phyloP scores from a whole-genome alignment of 2,329 filamentous ascomycete species.

The Aspergillus pseudotamarii region DNA sequence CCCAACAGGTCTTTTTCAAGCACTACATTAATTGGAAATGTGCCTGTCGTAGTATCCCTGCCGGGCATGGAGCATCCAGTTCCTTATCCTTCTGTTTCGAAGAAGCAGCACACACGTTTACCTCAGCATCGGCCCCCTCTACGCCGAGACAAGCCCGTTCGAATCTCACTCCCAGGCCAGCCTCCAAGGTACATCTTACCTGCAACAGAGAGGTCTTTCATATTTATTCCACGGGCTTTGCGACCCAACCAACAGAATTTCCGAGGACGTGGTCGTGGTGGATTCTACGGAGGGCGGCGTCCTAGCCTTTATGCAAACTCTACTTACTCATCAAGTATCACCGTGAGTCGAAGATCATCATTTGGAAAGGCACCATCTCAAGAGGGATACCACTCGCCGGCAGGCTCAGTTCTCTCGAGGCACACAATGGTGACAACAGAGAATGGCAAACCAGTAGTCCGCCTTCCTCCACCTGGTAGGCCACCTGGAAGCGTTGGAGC shows the following conservation, averaged over 20 bases:
- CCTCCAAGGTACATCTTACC: constrained; percentile 88
- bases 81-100: constrained; percentile 72
- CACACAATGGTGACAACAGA: constrained; percentile 63
- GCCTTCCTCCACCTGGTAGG: constrained; percentile 69
- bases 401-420: constrained; percentile 74
- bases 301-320: constrained; percentile 73
- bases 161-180: constrained; percentile 82
- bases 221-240: constrained; percentile 93
- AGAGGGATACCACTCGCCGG: constrained; percentile 78
- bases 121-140: constrained; percentile 93
- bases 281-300: constrained; percentile 70
- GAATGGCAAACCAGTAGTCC: constrained; percentile 71
- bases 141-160: constrained; percentile 92
- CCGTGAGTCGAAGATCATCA: constrained; percentile 87
- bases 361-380: constrained; percentile 67
- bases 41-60: constrained; percentile 79
- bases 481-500: constrained; percentile 25
- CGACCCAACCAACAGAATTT: constrained; percentile 87
- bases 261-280: constrained; percentile 68
- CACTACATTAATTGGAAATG: constrained; percentile 80
- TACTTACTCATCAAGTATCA: constrained; percentile 80
- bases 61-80: constrained; percentile 73
- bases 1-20: constrained; percentile 81
- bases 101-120: constrained; percentile 90
- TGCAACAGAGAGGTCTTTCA: constrained; percentile 86